phyloP scores from a whole-genome alignment of 208 protist species.

The Leishmania amazonensis region DNA sequence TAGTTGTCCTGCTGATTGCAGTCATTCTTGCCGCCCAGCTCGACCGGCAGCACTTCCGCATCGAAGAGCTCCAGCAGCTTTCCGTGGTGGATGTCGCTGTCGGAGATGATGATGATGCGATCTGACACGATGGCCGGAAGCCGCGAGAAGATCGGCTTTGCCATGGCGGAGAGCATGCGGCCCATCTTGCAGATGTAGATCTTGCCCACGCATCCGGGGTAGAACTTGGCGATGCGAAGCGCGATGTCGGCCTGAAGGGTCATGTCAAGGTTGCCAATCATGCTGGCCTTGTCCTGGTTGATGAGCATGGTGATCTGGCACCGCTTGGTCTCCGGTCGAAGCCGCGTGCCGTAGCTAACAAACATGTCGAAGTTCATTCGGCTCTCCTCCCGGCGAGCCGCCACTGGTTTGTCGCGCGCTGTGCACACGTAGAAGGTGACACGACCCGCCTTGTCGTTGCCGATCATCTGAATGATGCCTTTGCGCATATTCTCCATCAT shows the following conservation, averaged over 20 bases:
- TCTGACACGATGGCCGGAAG: slow-evolving; percentile 72
- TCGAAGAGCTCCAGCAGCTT: slow-evolving; percentile 67
- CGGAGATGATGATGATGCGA: slow-evolving; percentile 66
- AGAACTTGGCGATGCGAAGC: slow-evolving; percentile 78
- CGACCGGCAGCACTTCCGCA: slow-evolving; percentile 53
- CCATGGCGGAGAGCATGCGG: slow-evolving; percentile 43
- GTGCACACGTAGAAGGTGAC: slow-evolving; percentile 67
- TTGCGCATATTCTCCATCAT: slow-evolving; percentile 70
- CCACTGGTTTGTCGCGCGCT: slow-evolving; percentile 47
- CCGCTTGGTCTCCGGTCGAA: slow-evolving; percentile 57
- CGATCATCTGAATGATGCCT: slow-evolving; percentile 79
- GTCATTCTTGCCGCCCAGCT: slow-evolving; percentile 67
- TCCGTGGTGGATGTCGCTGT: slow-evolving; percentile 55
- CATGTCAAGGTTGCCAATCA: slow-evolving; percentile 80
- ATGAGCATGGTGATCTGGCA: slow-evolving; percentile 77
- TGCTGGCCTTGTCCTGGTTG: slow-evolving; percentile 73
- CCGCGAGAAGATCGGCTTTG: slow-evolving; percentile 72
- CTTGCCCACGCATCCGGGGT: slow-evolving; percentile 70
- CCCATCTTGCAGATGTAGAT: slow-evolving; percentile 87
- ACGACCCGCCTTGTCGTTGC: slow-evolving; percentile 67
- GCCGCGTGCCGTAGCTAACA: slow-evolving; percentile 69
- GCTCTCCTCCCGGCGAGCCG: slow-evolving; percentile 47
- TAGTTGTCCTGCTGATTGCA: slow-evolving; percentile 66
- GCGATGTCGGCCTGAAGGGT: slow-evolving; percentile 76
- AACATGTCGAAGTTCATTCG: slow-evolving; percentile 76